A percentile compares a stretch with the other conserved stretches of the same genome.
These are phyloP conservation scores for Phytophthora macrochlamydospora DNA, from an alignment of 352 stramenopile genomes.

Conservation along the genomic window DNA sequence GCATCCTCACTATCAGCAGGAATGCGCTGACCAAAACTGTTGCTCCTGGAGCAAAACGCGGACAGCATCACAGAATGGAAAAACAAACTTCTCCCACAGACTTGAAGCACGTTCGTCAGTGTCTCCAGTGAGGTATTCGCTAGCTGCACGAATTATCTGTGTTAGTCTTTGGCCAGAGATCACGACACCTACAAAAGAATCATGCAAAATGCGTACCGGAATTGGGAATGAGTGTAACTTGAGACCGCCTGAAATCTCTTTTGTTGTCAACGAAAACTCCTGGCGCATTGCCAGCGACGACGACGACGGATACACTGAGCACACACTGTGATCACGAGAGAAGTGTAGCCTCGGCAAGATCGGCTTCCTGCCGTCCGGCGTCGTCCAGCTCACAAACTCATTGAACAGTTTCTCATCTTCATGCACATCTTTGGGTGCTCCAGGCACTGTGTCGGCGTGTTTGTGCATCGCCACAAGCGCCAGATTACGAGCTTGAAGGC, in stretches of 20 bases:
- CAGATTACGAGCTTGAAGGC: constrained; percentile 76
- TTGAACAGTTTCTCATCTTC: constrained; percentile 87
- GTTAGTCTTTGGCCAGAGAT: constrained; percentile 7
- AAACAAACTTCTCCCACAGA: constrained; percentile 85
- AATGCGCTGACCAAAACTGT: constrained; percentile 71
- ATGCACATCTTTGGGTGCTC: constrained; percentile 36
- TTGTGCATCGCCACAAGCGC: constrained; percentile 74
- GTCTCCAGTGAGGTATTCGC: constrained; percentile 64
- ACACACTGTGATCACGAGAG: constrained; percentile 73
- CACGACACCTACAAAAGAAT: too few species aligned
- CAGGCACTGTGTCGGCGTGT: constrained; percentile 26
- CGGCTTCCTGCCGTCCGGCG: constrained; percentile 60
- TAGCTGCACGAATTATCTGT: constrained; percentile 36
- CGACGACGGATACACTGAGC: constrained; percentile 61
- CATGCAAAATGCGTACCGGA: constrained; percentile 42
- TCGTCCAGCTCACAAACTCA: constrained; percentile 84
- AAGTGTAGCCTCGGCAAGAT: constrained; percentile 81
- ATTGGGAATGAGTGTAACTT: constrained; percentile 84
- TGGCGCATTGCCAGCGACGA: constrained; percentile 69
- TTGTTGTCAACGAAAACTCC: constrained; percentile 83
- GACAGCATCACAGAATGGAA: constrained; percentile 85
- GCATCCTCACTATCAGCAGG: constrained; percentile 64
- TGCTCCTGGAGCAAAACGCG: constrained; percentile 73
- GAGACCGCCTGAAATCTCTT: constrained; percentile 84
- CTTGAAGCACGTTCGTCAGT: constrained; percentile 71